phyloP scores from a whole-genome alignment of 306 rosid species.

The Cucurbita pepo region DNA sequence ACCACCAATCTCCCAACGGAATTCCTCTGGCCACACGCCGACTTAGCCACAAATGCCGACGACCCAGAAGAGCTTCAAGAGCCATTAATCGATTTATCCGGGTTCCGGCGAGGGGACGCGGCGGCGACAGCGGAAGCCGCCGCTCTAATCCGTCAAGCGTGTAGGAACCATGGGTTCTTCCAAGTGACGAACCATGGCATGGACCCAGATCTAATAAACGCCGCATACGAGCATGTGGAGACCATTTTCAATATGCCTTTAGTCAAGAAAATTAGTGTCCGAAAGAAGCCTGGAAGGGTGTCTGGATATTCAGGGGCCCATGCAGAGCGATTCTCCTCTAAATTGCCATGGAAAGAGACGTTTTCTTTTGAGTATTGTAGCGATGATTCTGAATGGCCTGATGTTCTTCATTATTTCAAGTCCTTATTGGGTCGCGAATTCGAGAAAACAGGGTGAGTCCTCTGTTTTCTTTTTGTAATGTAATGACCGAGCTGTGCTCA shows the following conservation, averaged over 20 bases:
- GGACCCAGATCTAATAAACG: conserved; percentile 22
- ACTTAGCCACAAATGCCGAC: conserved; percentile 1
- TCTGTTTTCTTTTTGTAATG: no score
- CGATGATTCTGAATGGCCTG: background rate
- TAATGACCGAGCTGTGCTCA: no score
- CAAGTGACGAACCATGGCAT: conserved; percentile 54
- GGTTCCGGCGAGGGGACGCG: conserved; percentile 20
- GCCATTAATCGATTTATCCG: conserved; percentile 31
- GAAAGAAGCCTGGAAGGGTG: conserved; percentile 11
- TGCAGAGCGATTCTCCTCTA: conserved; percentile 28
- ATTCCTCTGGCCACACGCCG: conserved; percentile 35
- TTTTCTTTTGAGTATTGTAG: conserved; percentile 21
- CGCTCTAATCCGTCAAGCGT: conserved; percentile 28
- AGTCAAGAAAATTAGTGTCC: conserved; percentile 15
- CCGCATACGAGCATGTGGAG: conserved; percentile 20
- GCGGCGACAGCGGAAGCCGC: conserved; percentile 17
- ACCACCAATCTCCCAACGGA: conserved; percentile 17
- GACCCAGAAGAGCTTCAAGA: conserved; percentile 30
- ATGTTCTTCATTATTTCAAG: conserved; percentile 32
- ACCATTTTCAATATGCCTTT: conserved; percentile 35
- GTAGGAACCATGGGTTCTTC: conserved; percentile 51
- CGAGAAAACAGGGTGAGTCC: conserved; percentile 32
- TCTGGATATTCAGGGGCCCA: conserved; percentile 50
- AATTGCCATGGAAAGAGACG: conserved; percentile 60
- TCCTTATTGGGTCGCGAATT: conserved; percentile 40